Conservation (phyloP, 768 basidiomycete species). For the Phylloporus scabripes region DNA sequence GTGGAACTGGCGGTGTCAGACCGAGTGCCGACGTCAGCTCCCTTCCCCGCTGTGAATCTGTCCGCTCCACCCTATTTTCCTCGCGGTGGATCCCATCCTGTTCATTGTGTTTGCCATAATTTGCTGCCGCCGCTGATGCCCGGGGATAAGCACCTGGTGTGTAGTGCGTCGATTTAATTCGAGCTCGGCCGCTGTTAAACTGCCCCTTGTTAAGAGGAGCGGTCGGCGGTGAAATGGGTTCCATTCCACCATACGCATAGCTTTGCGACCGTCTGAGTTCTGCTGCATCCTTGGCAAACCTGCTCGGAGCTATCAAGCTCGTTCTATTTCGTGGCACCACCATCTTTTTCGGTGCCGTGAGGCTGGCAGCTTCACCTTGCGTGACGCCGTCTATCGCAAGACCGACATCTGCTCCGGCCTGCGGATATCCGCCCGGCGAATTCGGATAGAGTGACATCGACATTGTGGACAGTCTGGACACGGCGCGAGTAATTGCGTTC, state of each 20-base stretch:
- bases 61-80: slow-evolving; percentile 30
- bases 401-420: slow-evolving; percentile 26
- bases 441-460: slow-evolving; percentile 47
- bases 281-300: slow-evolving; percentile 16
- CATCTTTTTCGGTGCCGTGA: slow-evolving; percentile 29
- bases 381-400: slow-evolving; percentile 35
- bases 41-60: slow-evolving; percentile 40
- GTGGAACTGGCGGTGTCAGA: slow-evolving; percentile 31
- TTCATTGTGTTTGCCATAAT: slow-evolving; percentile 32
- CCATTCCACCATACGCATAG: slow-evolving; percentile 51
- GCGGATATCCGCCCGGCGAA: slow-evolving; percentile 33
- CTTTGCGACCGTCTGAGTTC: slow-evolving; percentile 30
- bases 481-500: slow-evolving; percentile 35
- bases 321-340: slow-evolving; percentile 14
- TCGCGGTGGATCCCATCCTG: slow-evolving; percentile 28
- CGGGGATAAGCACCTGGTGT: slow-evolving; percentile 51
- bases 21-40: slow-evolving; percentile 39
- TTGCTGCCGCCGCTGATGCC: slow-evolving; percentile 41
- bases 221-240: slow-evolving; percentile 40
- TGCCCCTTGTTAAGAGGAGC: slow-evolving; percentile 18
- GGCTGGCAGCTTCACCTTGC: slow-evolving; percentile 38
- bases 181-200: slow-evolving; percentile 50
- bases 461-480: slow-evolving; percentile 36
- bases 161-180: slow-evolving; percentile 66
- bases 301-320: slow-evolving; percentile 19